These are phyloP conservation scores for Passiflora organensis DNA, from an alignment of 345 rosid species.

Conservation along the genomic window DNA sequence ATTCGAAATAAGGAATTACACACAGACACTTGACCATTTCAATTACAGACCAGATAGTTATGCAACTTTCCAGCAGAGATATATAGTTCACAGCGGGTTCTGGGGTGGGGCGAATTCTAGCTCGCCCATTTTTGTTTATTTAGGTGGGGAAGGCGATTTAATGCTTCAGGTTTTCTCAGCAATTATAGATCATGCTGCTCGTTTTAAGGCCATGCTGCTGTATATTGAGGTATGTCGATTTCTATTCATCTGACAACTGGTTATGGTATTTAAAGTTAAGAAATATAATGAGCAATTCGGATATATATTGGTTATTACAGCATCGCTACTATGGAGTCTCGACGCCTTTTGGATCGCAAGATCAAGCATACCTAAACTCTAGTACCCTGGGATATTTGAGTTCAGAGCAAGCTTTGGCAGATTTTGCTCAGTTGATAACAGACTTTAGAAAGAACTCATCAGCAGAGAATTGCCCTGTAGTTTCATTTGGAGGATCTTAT, in stretches of 20 bases:
- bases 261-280: too few relatives aligned
- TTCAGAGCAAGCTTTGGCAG: slow-evolving; percentile 31
- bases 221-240: slow-evolving; percentile 20
- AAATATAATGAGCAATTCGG: too few relatives aligned
- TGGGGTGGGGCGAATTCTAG: slow-evolving; percentile 23
- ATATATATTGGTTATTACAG: slow-evolving; percentile 1
- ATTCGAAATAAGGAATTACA: slow-evolving; percentile 13
- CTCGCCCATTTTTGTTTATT: slow-evolving; percentile 16
- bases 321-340: slow-evolving; percentile 31
- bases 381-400: slow-evolving; percentile 27
- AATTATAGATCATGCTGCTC: slow-evolving; percentile 18
- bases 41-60: slow-evolving; percentile 26
- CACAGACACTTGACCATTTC: slow-evolving; percentile 29
- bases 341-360: slow-evolving; percentile 31
- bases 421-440: slow-evolving; percentile 23
- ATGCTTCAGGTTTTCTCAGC: not conserved
- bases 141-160: slow-evolving; percentile 9
- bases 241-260: too few relatives aligned
- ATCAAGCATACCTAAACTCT: slow-evolving; percentile 16
- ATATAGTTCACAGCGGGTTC: slow-evolving; percentile 16
- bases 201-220: slow-evolving; percentile 19
- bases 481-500: slow-evolving; percentile 11
- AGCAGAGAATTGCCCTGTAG: slow-evolving; percentile 21
- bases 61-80: slow-evolving; percentile 26
- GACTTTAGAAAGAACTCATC: slow-evolving; percentile 21